phyloP scores from a whole-genome alignment of 2,329 filamentous ascomycete species.

The Fusarium aywerte region DNA sequence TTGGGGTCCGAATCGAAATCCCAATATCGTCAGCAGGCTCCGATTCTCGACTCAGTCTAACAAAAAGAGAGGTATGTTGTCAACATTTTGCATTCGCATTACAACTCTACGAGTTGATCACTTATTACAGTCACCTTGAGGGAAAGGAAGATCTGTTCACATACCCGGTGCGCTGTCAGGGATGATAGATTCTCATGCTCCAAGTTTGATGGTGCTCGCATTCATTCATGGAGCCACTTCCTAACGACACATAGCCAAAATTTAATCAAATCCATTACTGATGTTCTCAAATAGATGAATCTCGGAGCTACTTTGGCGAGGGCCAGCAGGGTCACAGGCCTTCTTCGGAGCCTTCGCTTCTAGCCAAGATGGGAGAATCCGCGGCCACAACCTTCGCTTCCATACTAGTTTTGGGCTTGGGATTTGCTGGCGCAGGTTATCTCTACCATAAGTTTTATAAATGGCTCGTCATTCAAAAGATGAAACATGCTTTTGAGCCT shows the following conservation, averaged over 20 bases:
- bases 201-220: neutral
- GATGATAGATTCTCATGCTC: neutral
- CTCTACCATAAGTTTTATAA: slow-evolving; percentile 89
- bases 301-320: neutral
- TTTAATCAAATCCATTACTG: slow-evolving; percentile 5
- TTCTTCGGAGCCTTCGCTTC: slow-evolving; percentile 52
- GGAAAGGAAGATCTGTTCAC: neutral
- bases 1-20: slow-evolving; percentile 36
- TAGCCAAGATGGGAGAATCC: slow-evolving; percentile 75
- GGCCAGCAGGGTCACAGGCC: slow-evolving; percentile 6
- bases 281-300: slow-evolving; percentile 27
- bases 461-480: slow-evolving; percentile 88
- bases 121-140: neutral
- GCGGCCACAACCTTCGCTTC: slow-evolving; percentile 81
- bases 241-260: neutral
- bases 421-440: slow-evolving; percentile 75
- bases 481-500: slow-evolving; percentile 89
- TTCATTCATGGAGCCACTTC: neutral
- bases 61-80: slow-evolving; percentile 45
- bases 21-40: slow-evolving; percentile 26
- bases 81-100: neutral
- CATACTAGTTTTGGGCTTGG: slow-evolving; percentile 75
- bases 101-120: neutral
- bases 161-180: neutral
- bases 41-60: slow-evolving; percentile 47